Conservation (phyloP, 164 flowering plant species). For the Tinospora cordifolia region DNA sequence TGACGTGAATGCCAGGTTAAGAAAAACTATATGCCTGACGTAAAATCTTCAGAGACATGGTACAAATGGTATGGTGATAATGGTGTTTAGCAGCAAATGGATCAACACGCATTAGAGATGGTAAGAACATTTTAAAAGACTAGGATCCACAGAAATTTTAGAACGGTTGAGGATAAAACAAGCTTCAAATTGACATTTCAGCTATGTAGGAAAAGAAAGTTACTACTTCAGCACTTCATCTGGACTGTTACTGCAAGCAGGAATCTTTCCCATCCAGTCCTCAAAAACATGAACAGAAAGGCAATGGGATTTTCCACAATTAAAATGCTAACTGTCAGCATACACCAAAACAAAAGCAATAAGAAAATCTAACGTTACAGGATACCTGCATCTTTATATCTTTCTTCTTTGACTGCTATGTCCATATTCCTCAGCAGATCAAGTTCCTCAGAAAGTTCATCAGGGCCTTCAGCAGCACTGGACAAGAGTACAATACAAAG, state of each 20-base stretch:
- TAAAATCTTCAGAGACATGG: too few relatives aligned
- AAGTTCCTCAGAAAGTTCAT: constrained; percentile 52
- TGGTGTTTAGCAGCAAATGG: too few relatives aligned
- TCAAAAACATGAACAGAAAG: neutral
- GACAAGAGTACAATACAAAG: constrained; percentile 17
- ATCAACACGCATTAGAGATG: neutral
- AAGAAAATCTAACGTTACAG: neutral
- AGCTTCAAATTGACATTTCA: neutral
- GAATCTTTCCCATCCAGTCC: neutral
- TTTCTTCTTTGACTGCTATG: constrained; percentile 55
- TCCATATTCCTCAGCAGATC: constrained; percentile 45
- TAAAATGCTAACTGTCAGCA: neutral
- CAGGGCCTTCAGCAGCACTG: constrained; percentile 75
- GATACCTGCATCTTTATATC: constrained; percentile 79
- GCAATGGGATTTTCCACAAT: neutral
- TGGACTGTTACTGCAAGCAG: neutral
- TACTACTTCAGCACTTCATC: neutral
- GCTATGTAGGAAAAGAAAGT: neutral
- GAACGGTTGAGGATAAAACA: neutral
- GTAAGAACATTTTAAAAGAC: neutral
- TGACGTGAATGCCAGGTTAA: neutral
- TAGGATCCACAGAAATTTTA: neutral
- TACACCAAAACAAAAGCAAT: neutral
- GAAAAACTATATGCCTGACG: neutral
- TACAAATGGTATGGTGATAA: too few relatives aligned